Evolutionary conservation across 495 filamentous ascomycete species (phyloP), one percentile per base, ranked within the genome.

Genomic region (Sordaria brevicollis): DNA sequence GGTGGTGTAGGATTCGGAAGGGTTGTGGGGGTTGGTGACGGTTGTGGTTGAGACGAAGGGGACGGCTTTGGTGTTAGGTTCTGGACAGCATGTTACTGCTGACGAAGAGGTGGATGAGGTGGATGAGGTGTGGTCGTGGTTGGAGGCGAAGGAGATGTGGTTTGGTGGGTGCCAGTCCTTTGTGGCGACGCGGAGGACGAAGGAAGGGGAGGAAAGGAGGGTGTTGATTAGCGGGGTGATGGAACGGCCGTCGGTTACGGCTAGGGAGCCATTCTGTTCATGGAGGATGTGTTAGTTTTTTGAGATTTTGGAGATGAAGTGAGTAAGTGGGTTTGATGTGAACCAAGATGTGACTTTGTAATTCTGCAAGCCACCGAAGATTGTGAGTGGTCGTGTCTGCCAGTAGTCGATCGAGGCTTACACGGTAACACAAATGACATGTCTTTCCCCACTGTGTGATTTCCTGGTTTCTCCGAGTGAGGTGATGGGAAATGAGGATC

Each of bases 111-210:
- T 36, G n/a, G n/a, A n/a, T n/a, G n/a, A n/a, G 39, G 57, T 79
- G 76, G 74, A 91, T 91, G 29, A 6, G 15, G 54, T 21, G 43
- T 34, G 35, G 9, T 85, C 73, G 78, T 98, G 93, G 80, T 93
- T 95, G 38, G 81, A 81, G 31, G 92, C 93, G 80, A 98, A 98
- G 41, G 96, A 98, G 78, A 97, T 86, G 81, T 98, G 95, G 76
- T 91, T 78, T 6, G 72, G 70, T 0, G 95, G 95, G 77, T 98
- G 95, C 83, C 86, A 96, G 84, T 99, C 95, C 75, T 92, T 89
- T 31, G 94, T 97, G 65, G 92, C 92, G 70, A 97, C 82, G 66
- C 89, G 91, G 67, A 90, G 74, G 36, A 83, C 80, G 77, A 97
- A 94, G 39, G 79, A 73, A 3, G 92, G 90, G 34, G 91, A 81